Evolutionary conservation across 176 grass and related monocot genomes (phyloP), one percentile per base, ranked within the genome.

Genomic region (Themeda triandra): DNA sequence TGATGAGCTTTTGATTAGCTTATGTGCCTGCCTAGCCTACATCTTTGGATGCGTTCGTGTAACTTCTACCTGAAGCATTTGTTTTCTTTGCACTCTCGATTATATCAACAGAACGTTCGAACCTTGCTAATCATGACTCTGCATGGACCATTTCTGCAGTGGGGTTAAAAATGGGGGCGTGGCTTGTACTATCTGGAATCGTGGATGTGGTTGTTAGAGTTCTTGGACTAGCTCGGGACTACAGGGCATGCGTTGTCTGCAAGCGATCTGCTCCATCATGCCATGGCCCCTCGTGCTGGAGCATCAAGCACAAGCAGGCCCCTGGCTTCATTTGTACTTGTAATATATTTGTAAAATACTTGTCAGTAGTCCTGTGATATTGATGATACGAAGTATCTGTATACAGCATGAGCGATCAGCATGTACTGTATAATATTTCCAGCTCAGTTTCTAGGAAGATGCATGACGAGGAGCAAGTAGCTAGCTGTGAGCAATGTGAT

Each of bases 11-110:
- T 81, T 81, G 6, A 63, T 63, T 37, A 25, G 54, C 65, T 81
- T n/a, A 37, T 31, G 42, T 40, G 37, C 5, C 62, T 82, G 39
- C 36, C 27, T 60, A 81, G 24, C 46, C 27, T 21, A 14, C 76
- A 13, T 46, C 15, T 65, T 6, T 31, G 42, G 66, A 73, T 79
- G 39, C 56, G 31, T 60, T 4, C 54, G 24, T 30, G 42, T 75
- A 35, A 48, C 74, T 82, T 89, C 8, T 77, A 86, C 42, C 54
- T 72, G 65, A 89, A 71, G 83, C 78, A 70, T n/a, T 76, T 65
- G 64, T 27, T 89, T 63, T 56, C 39, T 49, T 65, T 53, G 72
- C 51, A 68, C 8, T 40, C n/a, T 51, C 11, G 11, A 73, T 12
- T 12, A 7, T 49, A 49, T 49, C 27, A 10, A 9, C 41, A 86